Base-by-base conservation (phyloP, 2,329 filamentous ascomycete genomes). In the Trichoderma breve region DNA sequence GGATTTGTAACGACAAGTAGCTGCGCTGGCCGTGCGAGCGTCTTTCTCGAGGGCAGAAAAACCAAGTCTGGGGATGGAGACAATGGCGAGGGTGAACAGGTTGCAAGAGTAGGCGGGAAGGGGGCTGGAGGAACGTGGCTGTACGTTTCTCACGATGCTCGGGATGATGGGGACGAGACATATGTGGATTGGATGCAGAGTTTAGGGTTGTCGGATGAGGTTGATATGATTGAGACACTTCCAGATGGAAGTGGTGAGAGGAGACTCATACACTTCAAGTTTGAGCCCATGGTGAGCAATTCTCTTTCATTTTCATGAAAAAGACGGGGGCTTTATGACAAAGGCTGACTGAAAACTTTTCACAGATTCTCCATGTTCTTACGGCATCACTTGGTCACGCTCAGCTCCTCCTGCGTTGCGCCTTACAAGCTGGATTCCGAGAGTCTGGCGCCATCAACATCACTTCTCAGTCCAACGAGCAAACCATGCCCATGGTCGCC, bases 1-100 rank as follows among this genome's bases (percentile, higher is more conserved):
- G 94, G 93, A 1, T 88, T 95, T 53, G 94, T 97, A 39, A 98
- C 95, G 2, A 98, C 95, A 3, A 97, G 94, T 82, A 97, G 94
- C 81, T 98, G 95, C 80, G 93, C 94, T 2, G 95, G 95, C 0
- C 86, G 95, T 67, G 88, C 97, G 61, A 95, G 92, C 74, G 92
- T 98, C 4, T 98, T 97, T 78, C 84, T 97, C 1, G 95, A 98
- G 82, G 95, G 95, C 1, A 84, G 83, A 58, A 92, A 89, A 76
- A 74, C 75, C 8, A 71, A 57, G 26, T 28, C 51, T 15, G 21
- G n/a, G 7, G 34, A 21, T 30, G 74, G 34, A 8, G 73, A 71
- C 15, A 75, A 67, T n/a, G 73, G 71, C 14, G 76, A 74, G 55
- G 28, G n/a, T 34, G 68, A 75, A 61, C 79, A 81, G 74, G 77